Conservation (phyloP, 257 asterid species). For the Lantana camara region DNA sequence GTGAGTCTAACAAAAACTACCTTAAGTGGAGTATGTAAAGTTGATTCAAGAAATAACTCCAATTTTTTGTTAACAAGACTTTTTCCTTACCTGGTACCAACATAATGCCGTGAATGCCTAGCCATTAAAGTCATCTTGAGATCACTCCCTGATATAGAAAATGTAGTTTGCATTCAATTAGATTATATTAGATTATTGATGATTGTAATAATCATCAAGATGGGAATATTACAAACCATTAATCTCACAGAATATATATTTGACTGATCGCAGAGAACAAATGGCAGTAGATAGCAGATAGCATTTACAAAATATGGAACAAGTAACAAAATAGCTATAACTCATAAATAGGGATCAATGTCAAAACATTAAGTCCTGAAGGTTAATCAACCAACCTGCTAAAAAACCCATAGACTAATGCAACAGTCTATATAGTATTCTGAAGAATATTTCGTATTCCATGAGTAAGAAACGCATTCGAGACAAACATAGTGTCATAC, state of each 20-base stretch:
- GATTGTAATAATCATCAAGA: constrained; percentile 21
- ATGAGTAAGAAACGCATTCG: constrained; percentile 95
- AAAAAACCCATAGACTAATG: constrained; percentile 91
- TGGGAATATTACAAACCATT: constrained; percentile 19
- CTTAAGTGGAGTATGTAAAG: constrained; percentile 17
- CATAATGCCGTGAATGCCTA: constrained; percentile 94
- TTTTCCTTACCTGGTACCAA: constrained; percentile 81
- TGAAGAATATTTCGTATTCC: constrained; percentile 82
- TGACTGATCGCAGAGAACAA: constrained; percentile 12
- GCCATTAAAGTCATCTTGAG: constrained; percentile 76
- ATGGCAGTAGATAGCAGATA: not conserved
- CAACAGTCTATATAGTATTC: constrained; percentile 89
- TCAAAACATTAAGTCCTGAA: constrained; percentile 10
- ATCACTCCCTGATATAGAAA: constrained; percentile 75
- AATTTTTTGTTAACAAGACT: constrained; percentile 1
- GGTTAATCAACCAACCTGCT: constrained; percentile 61
- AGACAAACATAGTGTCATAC: constrained; percentile 93
- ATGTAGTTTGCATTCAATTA: constrained; percentile 60
- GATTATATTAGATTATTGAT: constrained; percentile 22
- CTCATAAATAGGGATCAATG: not conserved
- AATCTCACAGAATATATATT: constrained; percentile 11
- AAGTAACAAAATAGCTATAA: not conserved
- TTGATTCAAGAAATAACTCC: constrained; percentile 10
- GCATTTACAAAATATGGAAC: constrained; percentile 5
- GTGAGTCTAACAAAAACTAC: constrained; percentile 12